Percentiles rank a stretch among this genome's conserved stretches.
Evolutionary conservation across 805 yeast species (phyloP).

Genomic region (Yamadazyma phyllophila): DNA sequence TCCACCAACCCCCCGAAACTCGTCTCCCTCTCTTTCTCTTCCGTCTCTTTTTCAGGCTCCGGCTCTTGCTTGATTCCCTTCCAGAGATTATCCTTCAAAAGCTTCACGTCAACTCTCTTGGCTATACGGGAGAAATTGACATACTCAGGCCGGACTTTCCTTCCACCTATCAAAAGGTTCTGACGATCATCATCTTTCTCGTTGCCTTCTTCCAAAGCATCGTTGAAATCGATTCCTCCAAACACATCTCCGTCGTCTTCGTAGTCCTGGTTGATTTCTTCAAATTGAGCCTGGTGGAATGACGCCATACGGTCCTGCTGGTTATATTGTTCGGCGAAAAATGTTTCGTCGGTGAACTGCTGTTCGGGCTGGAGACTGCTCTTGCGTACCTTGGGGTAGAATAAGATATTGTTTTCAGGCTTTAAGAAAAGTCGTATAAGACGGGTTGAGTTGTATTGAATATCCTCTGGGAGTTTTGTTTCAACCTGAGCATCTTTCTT

Average conservation of each 20-base stretch:
- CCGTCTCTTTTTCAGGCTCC: background rate
- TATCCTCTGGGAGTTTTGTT: constrained; percentile 68
- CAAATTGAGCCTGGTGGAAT: constrained; percentile 41
- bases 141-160: constrained; percentile 34
- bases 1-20: constrained; percentile 38
- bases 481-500: constrained; percentile 15
- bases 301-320: constrained; percentile 39
- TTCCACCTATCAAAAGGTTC: constrained; percentile 14
- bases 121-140: constrained; percentile 44
- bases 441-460: constrained; percentile 65
- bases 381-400: constrained; percentile 15
- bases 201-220: constrained; percentile 17
- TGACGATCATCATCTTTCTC: constrained; percentile 6
- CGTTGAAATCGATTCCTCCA: constrained; percentile 44
- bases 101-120: constrained; percentile 39
- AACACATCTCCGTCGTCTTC: constrained; percentile 32
- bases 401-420: constrained; percentile 39
- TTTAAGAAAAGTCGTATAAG: constrained; percentile 67
- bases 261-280: constrained; percentile 35
- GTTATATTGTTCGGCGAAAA: constrained; percentile 68
- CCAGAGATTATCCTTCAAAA: constrained; percentile 43
- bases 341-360: constrained; percentile 57
- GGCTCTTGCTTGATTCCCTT: constrained; percentile 25
- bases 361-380: background rate
- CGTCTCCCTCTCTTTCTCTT: constrained; percentile 9